Evolutionary conservation across 2,329 filamentous ascomycete genomes (phyloP), one percentile per base, ranked within the genome.

Genomic region (Trichoderma simmonsii): DNA sequence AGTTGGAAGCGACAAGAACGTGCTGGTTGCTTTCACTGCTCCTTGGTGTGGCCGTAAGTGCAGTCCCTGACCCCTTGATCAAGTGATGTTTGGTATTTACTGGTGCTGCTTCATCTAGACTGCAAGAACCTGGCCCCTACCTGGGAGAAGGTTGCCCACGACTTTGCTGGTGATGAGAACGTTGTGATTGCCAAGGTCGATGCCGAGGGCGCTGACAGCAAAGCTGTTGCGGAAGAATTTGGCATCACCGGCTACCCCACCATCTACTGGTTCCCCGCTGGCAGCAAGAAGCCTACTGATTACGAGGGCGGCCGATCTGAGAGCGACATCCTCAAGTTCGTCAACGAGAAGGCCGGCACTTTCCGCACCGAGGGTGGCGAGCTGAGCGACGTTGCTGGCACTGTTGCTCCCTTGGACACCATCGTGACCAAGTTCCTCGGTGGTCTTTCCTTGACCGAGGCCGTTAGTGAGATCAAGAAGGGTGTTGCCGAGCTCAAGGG

Each of bases 21-120:
- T 97, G 24, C 83, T 99, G 70, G 95, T 99, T 80, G 95, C 97
- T 60, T 99, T 99, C 83, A 99, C 97, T 77, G 95, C 96, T 68
- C 95, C 96, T 68, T 98, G 95, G 96, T 99, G 96, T 84, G 95
- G 95, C 82, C 95, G 96, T 98, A 89, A 84, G 94, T 73, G n/a
- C 8, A 62, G 24, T 6, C 57, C 56, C 32, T 26, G 32, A 5
- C 39, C 26, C 28, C 21, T 26, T 26, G 11, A 6, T 54, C n/a
- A 24, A 36, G 26, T 32, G 34, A 39, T 7, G n/a, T 70, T 73
- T 60, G n/a, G 43, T 64, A 70, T 57, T 39, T 24, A 68, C 48
- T 64, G 26, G 24, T 56, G 54, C 21, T 63, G 15, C 5, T 71
- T 39, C 18, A 21, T 59, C 21, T 48, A 98, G 96, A 99, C 89